phyloP scores from a whole-genome alignment of 345 rosid species.

The Limnanthes douglasii region DNA sequence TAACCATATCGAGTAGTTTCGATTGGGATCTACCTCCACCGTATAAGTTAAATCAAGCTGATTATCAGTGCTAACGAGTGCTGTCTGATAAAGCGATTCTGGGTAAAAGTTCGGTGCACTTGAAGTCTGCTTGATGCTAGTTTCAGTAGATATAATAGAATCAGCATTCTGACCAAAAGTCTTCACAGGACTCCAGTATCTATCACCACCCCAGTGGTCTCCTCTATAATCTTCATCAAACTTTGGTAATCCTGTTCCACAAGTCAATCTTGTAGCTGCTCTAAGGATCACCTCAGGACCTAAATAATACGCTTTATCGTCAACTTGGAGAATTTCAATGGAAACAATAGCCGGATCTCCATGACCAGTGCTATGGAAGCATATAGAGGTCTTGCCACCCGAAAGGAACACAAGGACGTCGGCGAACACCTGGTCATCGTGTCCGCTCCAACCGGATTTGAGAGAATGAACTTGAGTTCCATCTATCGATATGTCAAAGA shows the following conservation, averaged over 20 bases:
- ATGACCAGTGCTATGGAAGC: slow-evolving; percentile 97
- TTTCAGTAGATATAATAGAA: slow-evolving; percentile 45
- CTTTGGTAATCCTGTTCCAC: slow-evolving; percentile 53
- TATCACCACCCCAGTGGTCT: slow-evolving; percentile 96
- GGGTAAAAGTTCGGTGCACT: slow-evolving; percentile 81
- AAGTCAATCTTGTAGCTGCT: slow-evolving; percentile 64
- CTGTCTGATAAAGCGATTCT: slow-evolving; percentile 69
- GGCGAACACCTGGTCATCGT: slow-evolving; percentile 67
- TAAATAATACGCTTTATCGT: slow-evolving; percentile 55
- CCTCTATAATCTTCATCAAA: slow-evolving; percentile 70
- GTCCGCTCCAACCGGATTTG: slow-evolving; percentile 71
- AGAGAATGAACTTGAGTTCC: slow-evolving; percentile 77
- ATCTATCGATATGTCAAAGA: slow-evolving; percentile 79
- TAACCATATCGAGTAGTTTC: slow-evolving; percentile 82
- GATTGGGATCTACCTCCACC: slow-evolving; percentile 82
- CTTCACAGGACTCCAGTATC: slow-evolving; percentile 61
- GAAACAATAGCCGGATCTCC: slow-evolving; percentile 92
- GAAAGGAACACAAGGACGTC: slow-evolving; percentile 66
- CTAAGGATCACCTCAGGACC: slow-evolving; percentile 51
- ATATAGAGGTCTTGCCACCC: slow-evolving; percentile 54
- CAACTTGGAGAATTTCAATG: slow-evolving; percentile 82
- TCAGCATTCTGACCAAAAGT: slow-evolving; percentile 53
- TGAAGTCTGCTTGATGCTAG: slow-evolving; percentile 43
- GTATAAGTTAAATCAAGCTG: slow-evolving; percentile 58
- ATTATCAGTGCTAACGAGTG: slow-evolving; percentile 49